A percentile compares a stretch with the other conserved stretches of the same genome.
Evolutionary conservation across 345 rosid species (phyloP).

Genomic region (Rhizophora apiculata): DNA sequence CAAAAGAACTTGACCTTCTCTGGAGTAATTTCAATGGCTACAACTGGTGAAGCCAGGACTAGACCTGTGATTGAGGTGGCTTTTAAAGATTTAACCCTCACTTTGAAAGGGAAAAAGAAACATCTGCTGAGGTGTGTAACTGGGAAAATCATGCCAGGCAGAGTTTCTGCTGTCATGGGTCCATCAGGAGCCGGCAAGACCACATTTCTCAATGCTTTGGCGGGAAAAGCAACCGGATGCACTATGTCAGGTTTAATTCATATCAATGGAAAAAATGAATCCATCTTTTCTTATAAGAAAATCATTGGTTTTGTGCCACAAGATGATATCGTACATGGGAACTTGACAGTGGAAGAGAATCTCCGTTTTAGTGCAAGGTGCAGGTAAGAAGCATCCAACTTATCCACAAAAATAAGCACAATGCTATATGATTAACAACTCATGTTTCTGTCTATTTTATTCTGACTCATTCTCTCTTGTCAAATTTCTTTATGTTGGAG

Average conservation of each 20-base stretch:
- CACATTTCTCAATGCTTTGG: slow-evolving; percentile 81
- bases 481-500: slow-evolving; percentile 31
- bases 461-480: slow-evolving; percentile 18
- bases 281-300: slow-evolving; percentile 68
- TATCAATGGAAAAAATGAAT: slow-evolving; percentile 67
- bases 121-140: slow-evolving; percentile 73
- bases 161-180: slow-evolving; percentile 99
- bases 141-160: slow-evolving; percentile 82
- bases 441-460: slow-evolving; percentile 6
- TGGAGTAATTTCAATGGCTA: slow-evolving; percentile 82
- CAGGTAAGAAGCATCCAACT: slow-evolving; percentile 46
- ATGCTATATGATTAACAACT: background rate
- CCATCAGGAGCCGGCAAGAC: slow-evolving; percentile 97
- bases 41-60: slow-evolving; percentile 49
- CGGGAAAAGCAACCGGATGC: slow-evolving; percentile 80
- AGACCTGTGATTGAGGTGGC: slow-evolving; percentile 78
- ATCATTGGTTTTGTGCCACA: slow-evolving; percentile 92
- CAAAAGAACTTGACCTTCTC: slow-evolving; percentile 73
- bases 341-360: slow-evolving; percentile 91
- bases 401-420: background rate
- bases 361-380: slow-evolving; percentile 87
- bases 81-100: slow-evolving; percentile 77
- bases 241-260: slow-evolving; percentile 58
- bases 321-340: slow-evolving; percentile 92
- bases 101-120: slow-evolving; percentile 66